These are phyloP conservation scores for Candida nemodendra DNA, from an alignment of 805 yeast genomes.

Conservation along the genomic window DNA sequence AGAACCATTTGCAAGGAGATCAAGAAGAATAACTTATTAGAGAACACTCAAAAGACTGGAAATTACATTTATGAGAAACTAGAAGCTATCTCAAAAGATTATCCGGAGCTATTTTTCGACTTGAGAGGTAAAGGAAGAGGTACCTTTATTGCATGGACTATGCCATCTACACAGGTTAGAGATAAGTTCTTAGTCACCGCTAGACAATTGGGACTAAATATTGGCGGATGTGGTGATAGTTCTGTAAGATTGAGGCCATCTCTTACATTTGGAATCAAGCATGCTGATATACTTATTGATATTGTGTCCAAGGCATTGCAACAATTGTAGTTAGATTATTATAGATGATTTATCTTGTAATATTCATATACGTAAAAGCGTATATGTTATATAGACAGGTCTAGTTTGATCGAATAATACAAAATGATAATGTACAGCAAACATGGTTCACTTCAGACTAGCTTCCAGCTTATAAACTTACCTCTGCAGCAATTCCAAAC, in stretches of 20 bases:
- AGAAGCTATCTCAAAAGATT: constrained; percentile 36
- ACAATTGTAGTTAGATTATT: not conserved
- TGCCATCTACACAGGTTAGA: constrained; percentile 43
- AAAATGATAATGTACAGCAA: too few species aligned
- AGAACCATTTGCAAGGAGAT: constrained; percentile 58
- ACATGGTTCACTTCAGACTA: too few species aligned
- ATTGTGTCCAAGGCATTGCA: constrained; percentile 35
- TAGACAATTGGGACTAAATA: constrained; percentile 56
- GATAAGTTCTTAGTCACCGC: constrained; percentile 44
- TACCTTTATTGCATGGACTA: constrained; percentile 66
- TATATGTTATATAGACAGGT: too few species aligned
- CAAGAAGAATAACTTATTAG: constrained; percentile 46
- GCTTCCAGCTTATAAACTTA: too few species aligned
- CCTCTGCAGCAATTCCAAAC: too few species aligned
- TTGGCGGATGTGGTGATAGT: constrained; percentile 65
- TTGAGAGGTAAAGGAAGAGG: constrained; percentile 65
- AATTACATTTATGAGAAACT: constrained; percentile 49
- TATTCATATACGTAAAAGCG: too few species aligned
- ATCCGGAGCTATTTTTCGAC: constrained; percentile 43
- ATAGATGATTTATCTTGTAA: too few species aligned
- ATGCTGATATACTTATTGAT: constrained; percentile 55
- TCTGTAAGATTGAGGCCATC: constrained; percentile 66
- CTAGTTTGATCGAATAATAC: too few species aligned
- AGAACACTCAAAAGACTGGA: constrained; percentile 51
- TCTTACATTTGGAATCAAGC: constrained; percentile 57